Evolutionary conservation across 305 asterid genomes (phyloP), one percentile per base, ranked within the genome.

Genomic region (Lippia alba): DNA sequence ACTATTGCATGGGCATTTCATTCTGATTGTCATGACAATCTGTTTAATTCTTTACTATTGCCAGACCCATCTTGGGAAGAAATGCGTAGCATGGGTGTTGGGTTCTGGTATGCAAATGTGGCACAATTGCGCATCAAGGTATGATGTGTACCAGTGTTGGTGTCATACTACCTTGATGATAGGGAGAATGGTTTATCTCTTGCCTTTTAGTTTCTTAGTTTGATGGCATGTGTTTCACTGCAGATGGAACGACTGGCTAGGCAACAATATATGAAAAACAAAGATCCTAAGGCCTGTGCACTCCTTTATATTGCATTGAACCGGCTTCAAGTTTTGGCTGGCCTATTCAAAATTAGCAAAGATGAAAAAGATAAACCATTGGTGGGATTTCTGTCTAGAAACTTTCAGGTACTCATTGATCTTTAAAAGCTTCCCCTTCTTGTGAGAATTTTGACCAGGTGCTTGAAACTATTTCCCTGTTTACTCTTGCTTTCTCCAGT

Each of bases 201-300:
- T 49, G 57, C 51, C 24, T 41, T 39, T 71, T 67, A 68, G 66
- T 71, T 66, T 74, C 32, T 71, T 67, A 68, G 66, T 71, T 66
- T 74, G 61, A 63, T 70, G 64, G 19, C 66, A 44, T 74, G 66
- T 78, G 51, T 68, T 74, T 79, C 67, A 44, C 76, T 76, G 82
- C 85, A 95, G 99, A 92, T 95, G 90, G 99, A 95, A 84, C 87
- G 85, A 81, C 79, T 95, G 80, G 99, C 99, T 61, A 86, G 97
- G 77, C 96, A 79, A 73, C 91, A 69, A 68, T 95, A 87, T 77
- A 80, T 95, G 87, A 95, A 84, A 86, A 84, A 78, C 60, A 95
- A 79, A 82, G 99, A 95, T 84, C 98, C 99, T 41, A 95, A 82
- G 89, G 96, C 90, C 63, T 92, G 98, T 80, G 76, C 96, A 14